Base-by-base conservation (phyloP, 139 green algal species). In the Tetraselmis chui region DNA sequence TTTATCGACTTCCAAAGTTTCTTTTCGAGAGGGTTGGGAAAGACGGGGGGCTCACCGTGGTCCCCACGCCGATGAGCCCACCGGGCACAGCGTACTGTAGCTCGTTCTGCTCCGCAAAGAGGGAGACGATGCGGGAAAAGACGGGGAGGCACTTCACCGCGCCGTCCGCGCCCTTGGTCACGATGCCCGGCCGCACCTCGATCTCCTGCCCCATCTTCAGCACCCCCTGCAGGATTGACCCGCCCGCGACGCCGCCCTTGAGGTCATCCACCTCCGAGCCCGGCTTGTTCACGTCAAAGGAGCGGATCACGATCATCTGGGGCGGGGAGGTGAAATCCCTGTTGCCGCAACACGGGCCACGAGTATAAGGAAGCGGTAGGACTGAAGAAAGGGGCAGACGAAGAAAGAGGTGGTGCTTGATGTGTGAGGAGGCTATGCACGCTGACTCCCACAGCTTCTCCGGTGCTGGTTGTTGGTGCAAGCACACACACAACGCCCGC, bases 271-370 rank as follows among this genome's bases (percentile, higher is more conserved):
- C 96, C 86, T 97, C 93, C 28, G 94, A 92, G 58, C 97, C 97
- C 0, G 97, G 97, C 91, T 98, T 98, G 92, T 99, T 99, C 2
- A 99, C 97, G 84, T 99, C 97, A 85, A 99, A 99, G 1, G 97
- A 99, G 78, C 97, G 93, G 84, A 99, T 99, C 59, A 99, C 95
- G 82, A 99, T 99, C 97, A 99, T 99, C 87, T 99, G 95, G 29
- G 97, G 95, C 74, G 95, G 90, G 5, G 94, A 98, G 5, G 86
- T 86, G 79, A 99, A 99, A 91, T 99, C 97, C 28, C 96, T 92
- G 79, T 82, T 80, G n/a, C n/a, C n/a, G n/a, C 26, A 88, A 88
- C 26, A 93, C 85, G n/a, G n/a, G n/a, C n/a, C n/a, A n/a, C n/a
- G n/a, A n/a, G n/a, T n/a, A n/a, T n/a, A n/a, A n/a, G n/a, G n/a